phyloP scores from a whole-genome alignment of 495 filamentous ascomycete genomes.

The Physcia stellaris region DNA sequence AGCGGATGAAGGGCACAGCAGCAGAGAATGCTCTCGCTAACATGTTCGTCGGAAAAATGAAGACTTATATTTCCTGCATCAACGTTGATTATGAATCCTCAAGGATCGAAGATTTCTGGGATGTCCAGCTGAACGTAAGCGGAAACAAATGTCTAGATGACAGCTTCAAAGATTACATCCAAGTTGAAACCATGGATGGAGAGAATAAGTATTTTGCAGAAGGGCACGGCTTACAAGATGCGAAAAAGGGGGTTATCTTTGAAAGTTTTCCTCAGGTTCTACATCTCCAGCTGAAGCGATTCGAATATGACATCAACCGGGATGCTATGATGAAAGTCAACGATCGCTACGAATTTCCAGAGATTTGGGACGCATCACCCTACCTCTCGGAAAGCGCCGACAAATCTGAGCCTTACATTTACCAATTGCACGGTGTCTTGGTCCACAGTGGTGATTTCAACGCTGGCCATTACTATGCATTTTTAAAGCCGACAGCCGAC shows the following conservation, averaged over 20 bases:
- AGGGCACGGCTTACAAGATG: constrained; percentile 84
- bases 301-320: constrained; percentile 90
- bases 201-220: constrained; percentile 97
- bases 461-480: constrained; percentile 98
- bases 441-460: constrained; percentile 96
- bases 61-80: constrained; percentile 97
- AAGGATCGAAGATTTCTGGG: constrained; percentile 94
- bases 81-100: constrained; percentile 96
- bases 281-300: constrained; percentile 92
- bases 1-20: constrained; percentile 93
- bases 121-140: constrained; percentile 92
- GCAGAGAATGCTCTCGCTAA: constrained; percentile 84
- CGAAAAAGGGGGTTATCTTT: constrained; percentile 95
- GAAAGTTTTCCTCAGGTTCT: constrained; percentile 89
- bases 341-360: constrained; percentile 93
- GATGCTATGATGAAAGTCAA: constrained; percentile 99
- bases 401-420: constrained; percentile 74
- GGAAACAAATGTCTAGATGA: constrained; percentile 86
- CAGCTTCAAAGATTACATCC: constrained; percentile 90
- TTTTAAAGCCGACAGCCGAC: constrained; percentile 82
- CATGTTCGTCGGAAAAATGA: constrained; percentile 90
- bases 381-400: constrained; percentile 84
- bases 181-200: constrained; percentile 90
- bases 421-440: constrained; percentile 86
- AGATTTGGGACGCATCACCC: constrained; percentile 76